Evolutionary conservation across 257 asterid species (phyloP).

Genomic region (Plantago major): DNA sequence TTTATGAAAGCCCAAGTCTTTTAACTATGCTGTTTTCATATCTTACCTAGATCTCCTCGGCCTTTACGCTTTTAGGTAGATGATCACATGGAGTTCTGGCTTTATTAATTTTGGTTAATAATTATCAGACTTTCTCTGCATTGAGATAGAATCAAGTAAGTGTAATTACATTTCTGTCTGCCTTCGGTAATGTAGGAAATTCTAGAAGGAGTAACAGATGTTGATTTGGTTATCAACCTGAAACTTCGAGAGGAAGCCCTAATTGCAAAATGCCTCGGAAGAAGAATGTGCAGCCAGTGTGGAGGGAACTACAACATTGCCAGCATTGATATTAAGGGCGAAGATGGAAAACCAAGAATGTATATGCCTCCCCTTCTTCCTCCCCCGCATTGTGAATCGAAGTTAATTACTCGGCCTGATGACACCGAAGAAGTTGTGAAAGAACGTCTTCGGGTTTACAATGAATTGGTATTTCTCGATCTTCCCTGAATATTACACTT

Average conservation of each 20-base stretch:
- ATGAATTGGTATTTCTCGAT: slow-evolving; percentile 51
- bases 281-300: slow-evolving; percentile 91
- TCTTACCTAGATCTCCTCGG: too few species aligned
- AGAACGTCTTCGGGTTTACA: slow-evolving; percentile 75
- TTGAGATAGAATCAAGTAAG: too few species aligned
- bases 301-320: slow-evolving; percentile 87
- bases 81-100: too few species aligned
- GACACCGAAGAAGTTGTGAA: slow-evolving; percentile 83
- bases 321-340: slow-evolving; percentile 69
- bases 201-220: slow-evolving; percentile 74
- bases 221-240: slow-evolving; percentile 86
- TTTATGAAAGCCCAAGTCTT: too few species aligned
- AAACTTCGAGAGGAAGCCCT: slow-evolving; percentile 83
- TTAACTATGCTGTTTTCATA: too few species aligned
- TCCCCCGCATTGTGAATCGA: slow-evolving; percentile 78
- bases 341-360: slow-evolving; percentile 60
- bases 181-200: slow-evolving; percentile 56
- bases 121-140: too few species aligned
- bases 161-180: neutral
- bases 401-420: slow-evolving; percentile 73
- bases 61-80: too few species aligned
- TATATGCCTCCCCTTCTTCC: slow-evolving; percentile 98
- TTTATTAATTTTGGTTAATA: too few species aligned
- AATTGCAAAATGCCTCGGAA: slow-evolving; percentile 91
- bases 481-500: neutral